A percentile compares a stretch with the other conserved stretches of the same genome.
Evolutionary conservation across 345 rosid genomes (phyloP).

Genomic region (Raphanus sativus): DNA sequence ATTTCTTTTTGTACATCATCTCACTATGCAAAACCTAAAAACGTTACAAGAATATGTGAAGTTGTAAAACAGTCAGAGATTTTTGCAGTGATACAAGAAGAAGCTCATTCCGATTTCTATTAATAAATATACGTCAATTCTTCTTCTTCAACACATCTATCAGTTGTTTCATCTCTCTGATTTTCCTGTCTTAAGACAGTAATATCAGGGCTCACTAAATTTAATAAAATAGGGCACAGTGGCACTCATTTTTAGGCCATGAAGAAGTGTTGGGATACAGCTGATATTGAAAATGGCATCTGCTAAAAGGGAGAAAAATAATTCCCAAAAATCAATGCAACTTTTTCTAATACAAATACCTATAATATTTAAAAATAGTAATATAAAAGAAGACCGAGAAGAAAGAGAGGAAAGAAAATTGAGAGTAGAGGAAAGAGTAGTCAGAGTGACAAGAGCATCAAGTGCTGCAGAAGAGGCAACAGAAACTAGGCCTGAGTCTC

Average conservation of each 20-base stretch:
- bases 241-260: slow-evolving; percentile 43
- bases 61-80: slow-evolving; percentile 25
- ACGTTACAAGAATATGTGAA: neutral
- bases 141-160: neutral
- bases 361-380: neutral
- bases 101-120: slow-evolving; percentile 21
- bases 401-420: neutral
- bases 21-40: neutral
- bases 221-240: neutral
- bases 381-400: neutral
- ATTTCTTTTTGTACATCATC: neutral
- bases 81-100: slow-evolving; percentile 31
- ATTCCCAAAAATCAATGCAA: slow-evolving; percentile 1
- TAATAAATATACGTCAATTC: slow-evolving; percentile 3
- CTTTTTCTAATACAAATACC: neutral
- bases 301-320: neutral
- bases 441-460: slow-evolving; percentile 44
- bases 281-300: slow-evolving; percentile 23
- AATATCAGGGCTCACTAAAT: slow-evolving; percentile 1
- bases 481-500: slow-evolving; percentile 39
- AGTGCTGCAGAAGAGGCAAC: slow-evolving; percentile 48
- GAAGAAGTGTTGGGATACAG: slow-evolving; percentile 37
- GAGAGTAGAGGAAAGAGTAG: slow-evolving; percentile 27
- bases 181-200: slow-evolving; percentile 15
- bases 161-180: slow-evolving; percentile 26